Percentiles rank a stretch among this genome's conserved stretches.
Evolutionary conservation across 257 asterid species (phyloP).

Genomic region (Petrea volubilis): DNA sequence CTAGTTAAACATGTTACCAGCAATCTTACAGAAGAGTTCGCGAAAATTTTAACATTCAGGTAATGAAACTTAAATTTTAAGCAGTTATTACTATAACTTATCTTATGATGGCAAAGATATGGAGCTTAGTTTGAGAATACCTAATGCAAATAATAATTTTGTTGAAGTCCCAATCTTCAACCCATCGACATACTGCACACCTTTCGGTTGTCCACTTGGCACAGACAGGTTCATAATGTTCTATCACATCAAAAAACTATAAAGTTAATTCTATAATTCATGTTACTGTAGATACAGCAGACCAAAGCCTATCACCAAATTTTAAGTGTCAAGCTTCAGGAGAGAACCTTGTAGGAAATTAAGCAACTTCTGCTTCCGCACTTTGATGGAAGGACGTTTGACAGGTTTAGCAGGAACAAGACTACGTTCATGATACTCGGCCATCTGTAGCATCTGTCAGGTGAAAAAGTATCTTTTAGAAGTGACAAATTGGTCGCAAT

Average conservation of each 20-base stretch:
- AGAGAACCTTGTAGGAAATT: constrained; percentile 77
- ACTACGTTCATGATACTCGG: constrained; percentile 75
- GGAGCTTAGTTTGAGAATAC: constrained; percentile 31
- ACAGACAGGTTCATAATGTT: constrained; percentile 84
- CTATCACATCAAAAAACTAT: constrained; percentile 42
- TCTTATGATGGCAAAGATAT: not conserved
- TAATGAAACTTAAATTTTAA: constrained; percentile 19
- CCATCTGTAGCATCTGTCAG: constrained; percentile 87
- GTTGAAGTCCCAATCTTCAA: constrained; percentile 99
- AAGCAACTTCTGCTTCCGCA: constrained; percentile 82
- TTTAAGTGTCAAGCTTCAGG: not conserved
- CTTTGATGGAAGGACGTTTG: constrained; percentile 88
- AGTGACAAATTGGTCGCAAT: not conserved
- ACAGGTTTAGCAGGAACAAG: constrained; percentile 67
- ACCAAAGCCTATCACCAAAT: constrained; percentile 17
- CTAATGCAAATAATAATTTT: constrained; percentile 78
- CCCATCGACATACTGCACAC: constrained; percentile 99
- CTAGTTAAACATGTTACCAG: not conserved
- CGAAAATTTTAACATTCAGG: not conserved
- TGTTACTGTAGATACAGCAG: constrained; percentile 20
- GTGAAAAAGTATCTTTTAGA: constrained; percentile 16
- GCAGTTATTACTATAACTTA: not conserved
- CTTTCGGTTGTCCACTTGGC: constrained; percentile 99
- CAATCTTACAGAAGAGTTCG: not conserved
- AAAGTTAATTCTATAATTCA: constrained; percentile 20